phyloP scores from a whole-genome alignment of 1,284 basidiomycete species.

The Golubevia sp. region DNA sequence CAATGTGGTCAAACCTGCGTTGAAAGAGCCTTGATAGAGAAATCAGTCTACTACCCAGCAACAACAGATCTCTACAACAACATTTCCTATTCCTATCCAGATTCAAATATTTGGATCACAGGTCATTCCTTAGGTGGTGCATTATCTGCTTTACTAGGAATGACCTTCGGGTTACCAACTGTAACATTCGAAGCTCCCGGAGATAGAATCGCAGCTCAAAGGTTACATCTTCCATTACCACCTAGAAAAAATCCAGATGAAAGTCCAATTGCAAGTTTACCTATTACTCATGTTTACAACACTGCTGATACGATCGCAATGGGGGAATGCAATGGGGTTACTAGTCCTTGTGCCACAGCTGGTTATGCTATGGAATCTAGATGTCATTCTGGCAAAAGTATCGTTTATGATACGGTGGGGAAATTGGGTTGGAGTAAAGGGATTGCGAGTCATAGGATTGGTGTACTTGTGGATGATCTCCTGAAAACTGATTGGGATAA shows the following conservation, averaged over 20 bases:
- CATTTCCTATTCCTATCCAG: constrained; percentile 87
- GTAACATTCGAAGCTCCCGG: constrained; percentile 91
- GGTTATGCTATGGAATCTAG: constrained; percentile 59
- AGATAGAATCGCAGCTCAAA: constrained; percentile 79
- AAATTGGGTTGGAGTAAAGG: constrained; percentile 47
- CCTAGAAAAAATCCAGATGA: constrained; percentile 52
- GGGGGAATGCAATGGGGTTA: constrained; percentile 49
- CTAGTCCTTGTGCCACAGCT: constrained; percentile 37
- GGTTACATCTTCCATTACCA: constrained; percentile 81
- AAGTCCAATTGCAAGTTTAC: constrained; percentile 33
- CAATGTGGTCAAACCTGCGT: constrained; percentile 82
- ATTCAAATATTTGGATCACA: constrained; percentile 87
- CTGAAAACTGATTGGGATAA: constrained; percentile 53
- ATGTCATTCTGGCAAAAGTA: constrained; percentile 54
- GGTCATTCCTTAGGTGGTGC: constrained; percentile 91
- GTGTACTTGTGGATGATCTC: constrained; percentile 43
- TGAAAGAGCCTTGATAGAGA: constrained; percentile 76
- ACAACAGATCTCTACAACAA: constrained; percentile 69
- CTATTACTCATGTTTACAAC: constrained; percentile 59
- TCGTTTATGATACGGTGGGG: constrained; percentile 55
- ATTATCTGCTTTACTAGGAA: constrained; percentile 80
- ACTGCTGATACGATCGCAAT: constrained; percentile 58
- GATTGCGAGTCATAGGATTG: constrained; percentile 48
- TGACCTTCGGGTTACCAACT: constrained; percentile 88
- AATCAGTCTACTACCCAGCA: constrained; percentile 88